Evolutionary conservation across 257 asterid genomes (phyloP), one percentile per base, ranked within the genome.

Genomic region (Perilla frutescens): DNA sequence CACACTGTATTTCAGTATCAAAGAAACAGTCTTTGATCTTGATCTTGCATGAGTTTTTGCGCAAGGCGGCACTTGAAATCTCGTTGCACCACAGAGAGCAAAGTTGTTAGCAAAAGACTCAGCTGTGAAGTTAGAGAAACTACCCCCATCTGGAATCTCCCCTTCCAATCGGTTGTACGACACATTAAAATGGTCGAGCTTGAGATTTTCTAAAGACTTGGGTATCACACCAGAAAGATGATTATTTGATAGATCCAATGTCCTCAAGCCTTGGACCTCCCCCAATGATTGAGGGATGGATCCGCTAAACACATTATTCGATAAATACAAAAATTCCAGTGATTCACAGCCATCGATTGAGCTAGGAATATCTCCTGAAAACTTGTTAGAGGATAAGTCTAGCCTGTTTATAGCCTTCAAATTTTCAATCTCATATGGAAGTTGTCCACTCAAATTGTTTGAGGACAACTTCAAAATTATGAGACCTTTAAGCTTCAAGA

Each of bases 231-330:
- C 76, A 0, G 76, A 48, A 0, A 72, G 76, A 20, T 61, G 6
- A 49, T 72, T 72, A 14, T 5, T 14, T 0, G 70, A 61, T 1
- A 71, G 55, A 71, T 48, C 60, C 32, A 71, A 49, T 3, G 6
- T 20, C 0, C 0, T 15, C 61, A 71, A 47, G 13, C 41, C 68
- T 60, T 5, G 32, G 15, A 34, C 37, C n/a, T 62, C 29, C 26
- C 61, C 68, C 51, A 71, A 47, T 4, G 68, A 71, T 9, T 60
- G 5, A 11, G 76, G 69, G 49, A 71, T 71, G 5, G 69, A 48
- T 8, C 76, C 76, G 34, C 6, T 20, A 20, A 70, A 48, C 75
- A 4, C 44, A 44, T 70, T 70, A 14, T 44, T 57, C 6, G 75
- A 70, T 57, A 70, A 45, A 12, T 9, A 31, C 2, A 70, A 3